Conservation (phyloP, 1,284 basidiomycete species). For the Malassezia dermatis region DNA sequence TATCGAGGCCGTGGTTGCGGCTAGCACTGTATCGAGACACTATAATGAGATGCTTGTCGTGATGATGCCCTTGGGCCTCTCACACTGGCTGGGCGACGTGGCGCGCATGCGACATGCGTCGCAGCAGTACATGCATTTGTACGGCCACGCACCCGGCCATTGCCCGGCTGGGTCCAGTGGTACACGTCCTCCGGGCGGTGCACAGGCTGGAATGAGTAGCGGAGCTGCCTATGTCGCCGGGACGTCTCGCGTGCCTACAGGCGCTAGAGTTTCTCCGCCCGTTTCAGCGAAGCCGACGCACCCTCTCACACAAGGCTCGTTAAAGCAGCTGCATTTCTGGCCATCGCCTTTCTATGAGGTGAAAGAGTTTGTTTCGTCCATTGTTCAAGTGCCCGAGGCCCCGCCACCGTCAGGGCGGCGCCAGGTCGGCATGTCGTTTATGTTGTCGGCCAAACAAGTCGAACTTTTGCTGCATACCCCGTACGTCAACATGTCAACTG, state of each 20-base stretch:
- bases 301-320: conserved; percentile 14
- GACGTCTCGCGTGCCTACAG: not conserved
- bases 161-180: not conserved
- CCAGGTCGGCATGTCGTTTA: conserved; percentile 22
- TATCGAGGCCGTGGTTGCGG: conserved; percentile 14
- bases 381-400: conserved; percentile 29
- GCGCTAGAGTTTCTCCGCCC: not conserved
- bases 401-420: conserved; percentile 25
- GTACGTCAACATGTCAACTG: not conserved
- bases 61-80: conserved; percentile 20
- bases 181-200: not conserved
- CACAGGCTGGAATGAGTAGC: not conserved
- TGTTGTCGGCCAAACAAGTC: conserved; percentile 20
- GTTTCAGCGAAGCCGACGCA: conserved; percentile 3
- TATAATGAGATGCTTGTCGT: conserved; percentile 21
- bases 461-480: conserved; percentile 18
- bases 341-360: conserved; percentile 38
- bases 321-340: conserved; percentile 21
- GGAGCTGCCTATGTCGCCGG: not conserved
- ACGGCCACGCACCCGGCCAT: conserved; percentile 1
- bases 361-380: conserved; percentile 25
- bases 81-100: not conserved
- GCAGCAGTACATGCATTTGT: conserved; percentile 4
- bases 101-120: conserved; percentile 1
- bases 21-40: conserved; percentile 14